phyloP scores from a whole-genome alignment of 2,329 filamentous ascomycete species.

The Metarhizium sp. region DNA sequence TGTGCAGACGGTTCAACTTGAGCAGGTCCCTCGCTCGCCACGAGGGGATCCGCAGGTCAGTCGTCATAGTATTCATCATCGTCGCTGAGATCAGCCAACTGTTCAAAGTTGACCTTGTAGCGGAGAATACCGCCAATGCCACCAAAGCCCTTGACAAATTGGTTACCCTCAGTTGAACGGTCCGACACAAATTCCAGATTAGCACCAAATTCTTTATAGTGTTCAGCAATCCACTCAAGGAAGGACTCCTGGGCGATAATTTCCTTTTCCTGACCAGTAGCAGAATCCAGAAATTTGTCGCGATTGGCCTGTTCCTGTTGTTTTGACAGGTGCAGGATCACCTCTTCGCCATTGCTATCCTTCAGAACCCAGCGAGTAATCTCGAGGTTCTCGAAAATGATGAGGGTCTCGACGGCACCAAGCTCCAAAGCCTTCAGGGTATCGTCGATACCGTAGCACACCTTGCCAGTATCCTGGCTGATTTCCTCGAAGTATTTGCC shows the following conservation, averaged over 20 bases:
- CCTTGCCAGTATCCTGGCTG: constrained; percentile 89
- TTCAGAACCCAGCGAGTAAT: constrained; percentile 88
- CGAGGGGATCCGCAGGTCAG: constrained; percentile 89
- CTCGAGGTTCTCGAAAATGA: constrained; percentile 96
- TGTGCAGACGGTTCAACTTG: constrained; percentile 45
- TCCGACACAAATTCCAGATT: constrained; percentile 96
- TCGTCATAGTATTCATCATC: constrained; percentile 92
- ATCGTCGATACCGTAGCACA: constrained; percentile 97
- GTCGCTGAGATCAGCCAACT: constrained; percentile 86
- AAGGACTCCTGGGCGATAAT: constrained; percentile 79
- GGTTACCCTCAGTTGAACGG: constrained; percentile 94
- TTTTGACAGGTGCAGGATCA: constrained; percentile 83
- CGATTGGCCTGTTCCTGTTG: constrained; percentile 60
- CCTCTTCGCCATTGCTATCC: constrained; percentile 60
- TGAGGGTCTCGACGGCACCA: constrained; percentile 86
- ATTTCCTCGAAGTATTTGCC: constrained; percentile 99
- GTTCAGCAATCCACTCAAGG: constrained; percentile 98
- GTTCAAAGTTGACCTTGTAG: constrained; percentile 99
- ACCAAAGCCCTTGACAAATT: constrained; percentile 99
- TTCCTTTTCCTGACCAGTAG: constrained; percentile 96
- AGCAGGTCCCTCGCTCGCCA: constrained; percentile 73
- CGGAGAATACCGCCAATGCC: constrained; percentile 94
- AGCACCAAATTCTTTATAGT: constrained; percentile 96
- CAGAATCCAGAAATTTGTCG: constrained; percentile 86
- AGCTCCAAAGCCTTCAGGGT: constrained; percentile 94